These are phyloP conservation scores for Iberis amara DNA, from an alignment of 441 rosid genomes.

Conservation along the genomic window DNA sequence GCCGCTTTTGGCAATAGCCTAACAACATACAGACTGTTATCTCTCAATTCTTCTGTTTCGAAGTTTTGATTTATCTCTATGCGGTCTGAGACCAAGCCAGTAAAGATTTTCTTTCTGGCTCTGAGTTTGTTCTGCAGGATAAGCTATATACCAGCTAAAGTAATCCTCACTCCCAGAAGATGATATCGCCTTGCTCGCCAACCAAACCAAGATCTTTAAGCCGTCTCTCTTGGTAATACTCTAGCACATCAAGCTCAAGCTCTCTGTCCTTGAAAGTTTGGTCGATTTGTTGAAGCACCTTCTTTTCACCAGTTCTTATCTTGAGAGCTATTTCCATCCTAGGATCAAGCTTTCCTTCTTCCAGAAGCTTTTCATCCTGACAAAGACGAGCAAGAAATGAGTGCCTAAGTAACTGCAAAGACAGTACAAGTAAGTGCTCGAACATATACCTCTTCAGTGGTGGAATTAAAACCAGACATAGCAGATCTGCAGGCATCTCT, in stretches of 20 bases:
- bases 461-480: conserved; percentile 59
- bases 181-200: conserved; percentile 89
- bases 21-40: conserved; percentile 19
- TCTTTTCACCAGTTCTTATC: conserved; percentile 79
- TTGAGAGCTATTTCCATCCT: conserved; percentile 60
- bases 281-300: conserved; percentile 67
- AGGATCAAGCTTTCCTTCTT: conserved; percentile 38
- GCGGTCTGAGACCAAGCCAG: conserved; percentile 20
- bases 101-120: conserved; percentile 5
- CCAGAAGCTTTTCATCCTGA: conserved; percentile 68
- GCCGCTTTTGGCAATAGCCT: conserved; percentile 26
- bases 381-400: conserved; percentile 4
- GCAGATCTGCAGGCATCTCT: conserved; percentile 84
- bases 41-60: conserved; percentile 6
- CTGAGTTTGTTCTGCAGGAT: conserved; percentile 22
- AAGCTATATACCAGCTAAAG: conserved; percentile 5
- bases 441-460: conserved; percentile 65
- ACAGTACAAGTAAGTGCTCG: conserved; percentile 10
- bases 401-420: background rate
- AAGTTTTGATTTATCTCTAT: conserved; percentile 17
- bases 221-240: conserved; percentile 86
- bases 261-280: conserved; percentile 58
- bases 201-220: conserved; percentile 82
- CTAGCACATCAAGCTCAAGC: conserved; percentile 54
- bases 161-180: conserved; percentile 63